These are phyloP conservation scores for Daldinia childiae DNA, from an alignment of 495 filamentous ascomycete species.

Conservation along the genomic window DNA sequence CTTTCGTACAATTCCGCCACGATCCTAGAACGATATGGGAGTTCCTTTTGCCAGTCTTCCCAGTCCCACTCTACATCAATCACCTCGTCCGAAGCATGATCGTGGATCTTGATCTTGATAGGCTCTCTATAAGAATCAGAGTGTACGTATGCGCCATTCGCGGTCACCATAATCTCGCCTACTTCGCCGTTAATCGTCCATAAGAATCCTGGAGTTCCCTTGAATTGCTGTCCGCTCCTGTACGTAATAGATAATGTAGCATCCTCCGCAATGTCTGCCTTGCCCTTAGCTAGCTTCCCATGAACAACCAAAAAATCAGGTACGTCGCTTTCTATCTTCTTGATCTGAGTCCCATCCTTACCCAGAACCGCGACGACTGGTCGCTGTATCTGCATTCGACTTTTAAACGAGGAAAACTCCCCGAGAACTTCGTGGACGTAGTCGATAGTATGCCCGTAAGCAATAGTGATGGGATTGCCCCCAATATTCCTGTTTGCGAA, in stretches of 20 bases:
- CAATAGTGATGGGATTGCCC: slow-evolving; percentile 63
- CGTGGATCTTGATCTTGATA: slow-evolving; percentile 55
- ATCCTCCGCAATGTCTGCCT: slow-evolving; percentile 34
- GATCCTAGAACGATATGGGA: slow-evolving; percentile 51
- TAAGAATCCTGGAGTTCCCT: slow-evolving; percentile 55
- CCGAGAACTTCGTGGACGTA: slow-evolving; percentile 57
- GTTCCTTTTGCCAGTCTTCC: slow-evolving; percentile 52
- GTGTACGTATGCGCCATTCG: slow-evolving; percentile 48
- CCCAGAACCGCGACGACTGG: slow-evolving; percentile 51
- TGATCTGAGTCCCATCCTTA: slow-evolving; percentile 33
- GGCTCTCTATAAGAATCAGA: slow-evolving; percentile 46
- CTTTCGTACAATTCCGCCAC: slow-evolving; percentile 62
- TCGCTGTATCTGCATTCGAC: slow-evolving; percentile 58
- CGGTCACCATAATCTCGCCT: slow-evolving; percentile 63
- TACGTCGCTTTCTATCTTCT: slow-evolving; percentile 49
- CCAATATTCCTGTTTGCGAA: slow-evolving; percentile 57
- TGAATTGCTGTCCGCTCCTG: slow-evolving; percentile 61
- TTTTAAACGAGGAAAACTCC: slow-evolving; percentile 51
- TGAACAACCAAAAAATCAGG: slow-evolving; percentile 60
- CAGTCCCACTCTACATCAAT: slow-evolving; percentile 55
- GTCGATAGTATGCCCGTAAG: slow-evolving; percentile 59
- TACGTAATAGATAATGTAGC: slow-evolving; percentile 57
- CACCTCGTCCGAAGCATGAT: slow-evolving; percentile 53
- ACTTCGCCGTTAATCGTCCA: slow-evolving; percentile 66
- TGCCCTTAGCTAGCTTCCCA: slow-evolving; percentile 51